A percentile compares a stretch with the other conserved stretches of the same genome.
Conservation (phyloP, 768 basidiomycete genomes). For the Suillus placidus region DNA sequence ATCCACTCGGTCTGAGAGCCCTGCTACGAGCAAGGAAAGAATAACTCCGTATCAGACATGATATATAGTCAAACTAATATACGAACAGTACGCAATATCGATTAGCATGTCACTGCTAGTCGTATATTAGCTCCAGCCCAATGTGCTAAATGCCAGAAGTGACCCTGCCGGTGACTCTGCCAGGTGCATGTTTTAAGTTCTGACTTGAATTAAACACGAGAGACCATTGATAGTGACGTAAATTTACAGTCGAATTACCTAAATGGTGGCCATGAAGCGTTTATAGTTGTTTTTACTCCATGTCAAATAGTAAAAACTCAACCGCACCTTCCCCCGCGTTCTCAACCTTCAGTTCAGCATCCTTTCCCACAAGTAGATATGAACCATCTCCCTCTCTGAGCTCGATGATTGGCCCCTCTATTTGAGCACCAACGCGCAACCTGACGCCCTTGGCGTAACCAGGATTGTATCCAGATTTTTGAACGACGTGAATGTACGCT, state of each 20-base stretch:
- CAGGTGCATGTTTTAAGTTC: too few relatives aligned
- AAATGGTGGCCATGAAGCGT: not conserved
- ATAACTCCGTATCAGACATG: not conserved
- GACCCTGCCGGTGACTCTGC: not conserved
- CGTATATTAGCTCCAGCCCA: not conserved
- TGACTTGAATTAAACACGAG: not conserved
- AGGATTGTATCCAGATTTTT: conserved; percentile 80
- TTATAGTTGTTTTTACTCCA: conserved; percentile 43
- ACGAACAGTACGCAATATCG: not conserved
- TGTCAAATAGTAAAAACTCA: conserved; percentile 82
- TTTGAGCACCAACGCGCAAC: conserved; percentile 52
- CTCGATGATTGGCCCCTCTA: conserved; percentile 46
- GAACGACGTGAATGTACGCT: conserved; percentile 85
- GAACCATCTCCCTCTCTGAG: conserved; percentile 88
- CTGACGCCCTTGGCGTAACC: conserved; percentile 56
- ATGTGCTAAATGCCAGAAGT: not conserved
- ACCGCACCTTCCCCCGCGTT: conserved; percentile 69
- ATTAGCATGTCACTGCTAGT: not conserved
- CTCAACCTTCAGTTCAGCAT: conserved; percentile 44
- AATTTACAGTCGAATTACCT: not conserved
- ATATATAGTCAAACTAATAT: not conserved
- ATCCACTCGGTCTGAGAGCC: not conserved
- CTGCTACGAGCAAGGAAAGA: not conserved
- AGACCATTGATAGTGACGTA: not conserved
- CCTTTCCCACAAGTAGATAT: conserved; percentile 58